Evolutionary conservation across 352 stramenopile species (phyloP).

Genomic region (Phytophthora meadii): DNA sequence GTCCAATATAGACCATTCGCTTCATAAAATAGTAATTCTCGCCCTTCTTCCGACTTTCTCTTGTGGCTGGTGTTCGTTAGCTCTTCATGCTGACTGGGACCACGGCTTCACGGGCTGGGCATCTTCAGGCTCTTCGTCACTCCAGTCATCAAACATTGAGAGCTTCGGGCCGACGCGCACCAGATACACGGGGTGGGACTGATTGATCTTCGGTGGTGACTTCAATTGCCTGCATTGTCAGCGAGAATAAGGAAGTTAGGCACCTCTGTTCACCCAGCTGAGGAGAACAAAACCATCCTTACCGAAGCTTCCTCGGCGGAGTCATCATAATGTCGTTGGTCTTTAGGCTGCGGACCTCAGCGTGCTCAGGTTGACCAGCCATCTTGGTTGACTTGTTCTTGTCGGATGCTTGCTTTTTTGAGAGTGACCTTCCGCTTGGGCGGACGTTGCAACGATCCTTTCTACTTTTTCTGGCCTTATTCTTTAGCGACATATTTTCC

Average conservation of each 20-base stretch:
- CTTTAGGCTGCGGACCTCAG: constrained; percentile 4
- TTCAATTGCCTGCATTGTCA: constrained; percentile 13
- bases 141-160: constrained; percentile 33
- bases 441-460: constrained; percentile 13
- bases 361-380: constrained; percentile 19
- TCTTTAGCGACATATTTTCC: constrained; percentile 7
- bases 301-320: constrained; percentile 26
- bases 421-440: constrained; percentile 23
- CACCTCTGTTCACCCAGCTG: background rate
- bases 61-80: background rate
- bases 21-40: constrained; percentile 33
- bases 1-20: constrained; percentile 3
- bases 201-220: constrained; percentile 33
- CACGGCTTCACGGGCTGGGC: constrained; percentile 18
- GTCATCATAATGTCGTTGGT: constrained; percentile 13
- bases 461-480: constrained; percentile 26
- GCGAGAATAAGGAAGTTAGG: constrained; percentile 14
- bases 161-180: constrained; percentile 29
- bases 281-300: background rate
- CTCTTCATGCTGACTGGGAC: constrained; percentile 31
- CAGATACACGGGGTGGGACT: constrained; percentile 24
- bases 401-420: constrained; percentile 35
- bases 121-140: constrained; percentile 15
- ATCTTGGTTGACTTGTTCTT: constrained; percentile 31
- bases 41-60: background rate